A percentile compares a stretch with the other conserved stretches of the same genome.
phyloP scores from a whole-genome alignment of 306 rosid genomes.

The Fragaria nilgerrensis region DNA sequence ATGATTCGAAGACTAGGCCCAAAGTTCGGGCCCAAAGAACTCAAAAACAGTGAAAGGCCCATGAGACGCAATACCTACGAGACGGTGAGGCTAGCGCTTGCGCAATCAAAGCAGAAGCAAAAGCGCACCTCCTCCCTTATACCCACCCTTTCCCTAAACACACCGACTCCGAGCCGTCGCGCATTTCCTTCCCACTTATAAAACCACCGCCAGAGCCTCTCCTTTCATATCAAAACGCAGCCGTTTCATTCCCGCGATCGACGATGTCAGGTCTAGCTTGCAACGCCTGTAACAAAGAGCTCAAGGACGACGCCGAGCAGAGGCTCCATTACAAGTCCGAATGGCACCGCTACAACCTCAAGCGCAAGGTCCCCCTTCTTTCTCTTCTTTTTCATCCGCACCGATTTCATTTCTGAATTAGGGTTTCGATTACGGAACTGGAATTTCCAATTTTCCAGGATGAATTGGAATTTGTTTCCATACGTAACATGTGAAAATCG shows the following conservation, averaged over 20 bases:
- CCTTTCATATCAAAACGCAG: background rate
- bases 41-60: background rate
- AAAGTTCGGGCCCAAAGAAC: background rate
- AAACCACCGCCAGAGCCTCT: background rate
- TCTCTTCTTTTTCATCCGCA: background rate
- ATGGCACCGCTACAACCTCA: slow-evolving; percentile 99
- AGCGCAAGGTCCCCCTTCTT: slow-evolving; percentile 73
- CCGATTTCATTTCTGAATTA: background rate
- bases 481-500: background rate
- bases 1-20: too few species aligned
- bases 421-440: background rate
- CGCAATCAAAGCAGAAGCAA: slow-evolving; percentile 11
- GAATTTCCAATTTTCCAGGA: background rate
- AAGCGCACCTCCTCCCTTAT: background rate
- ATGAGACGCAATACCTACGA: background rate
- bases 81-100: slow-evolving; percentile 8
- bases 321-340: slow-evolving; percentile 93
- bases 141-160: slow-evolving; percentile 1
- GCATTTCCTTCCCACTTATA: background rate
- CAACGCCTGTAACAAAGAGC: slow-evolving; percentile 91
- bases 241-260: background rate
- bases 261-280: slow-evolving; percentile 69
- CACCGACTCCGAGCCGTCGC: slow-evolving; percentile 39
- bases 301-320: slow-evolving; percentile 56
- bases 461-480: background rate